Evolutionary conservation across 306 rosid genomes (phyloP), one percentile per base, ranked within the genome.

Genomic region (cucumber (Cucumis sativus)): DNA sequence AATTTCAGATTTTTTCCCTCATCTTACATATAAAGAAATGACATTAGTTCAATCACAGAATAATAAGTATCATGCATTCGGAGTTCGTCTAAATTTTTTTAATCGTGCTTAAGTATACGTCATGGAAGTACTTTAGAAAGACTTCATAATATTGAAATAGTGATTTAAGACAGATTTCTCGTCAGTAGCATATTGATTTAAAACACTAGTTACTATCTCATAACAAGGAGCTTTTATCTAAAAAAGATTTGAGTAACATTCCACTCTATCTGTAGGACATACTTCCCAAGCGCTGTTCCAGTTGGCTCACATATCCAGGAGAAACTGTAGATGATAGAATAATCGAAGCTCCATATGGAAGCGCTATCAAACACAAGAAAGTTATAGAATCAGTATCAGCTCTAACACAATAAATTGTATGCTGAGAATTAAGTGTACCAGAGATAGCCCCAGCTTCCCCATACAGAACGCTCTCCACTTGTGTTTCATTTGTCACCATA

Each of bases 311-410:
- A 69, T 82, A 94, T 85, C 88, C 97, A 64, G 96, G 98, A 90
- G 98, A 94, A 85, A 94, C 98, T 7, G 98, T 94, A 77, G 98
- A 94, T 58, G 95, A 89, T 67, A 94, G 91, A 70, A 94, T 79
- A 35, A 94, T 82, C 57, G 96, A 79, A 80, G 98, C 95, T 73
- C 97, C 98, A 18, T 83, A 52, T 16, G 96, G 92, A 85, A 94
- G 97, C 55, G 83, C 98, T 94, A 77, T 73, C 67, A 33, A 78
- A 80, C 49, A 75, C 62, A 81, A 58, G 83, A 80, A 78, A 37
- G 57, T 10, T 40, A 37, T 10, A 12, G 37, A 75, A 37, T 41
- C 41, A 75, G 82, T 67, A 81, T 88, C 69, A 90, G 79, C 73
- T 56, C 39, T 45, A 37, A 64, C 72, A 58, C 49, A 43, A 75